These are phyloP conservation scores for Tagetes erecta DNA, from an alignment of 129 eudicot genomes.

Conservation along the genomic window DNA sequence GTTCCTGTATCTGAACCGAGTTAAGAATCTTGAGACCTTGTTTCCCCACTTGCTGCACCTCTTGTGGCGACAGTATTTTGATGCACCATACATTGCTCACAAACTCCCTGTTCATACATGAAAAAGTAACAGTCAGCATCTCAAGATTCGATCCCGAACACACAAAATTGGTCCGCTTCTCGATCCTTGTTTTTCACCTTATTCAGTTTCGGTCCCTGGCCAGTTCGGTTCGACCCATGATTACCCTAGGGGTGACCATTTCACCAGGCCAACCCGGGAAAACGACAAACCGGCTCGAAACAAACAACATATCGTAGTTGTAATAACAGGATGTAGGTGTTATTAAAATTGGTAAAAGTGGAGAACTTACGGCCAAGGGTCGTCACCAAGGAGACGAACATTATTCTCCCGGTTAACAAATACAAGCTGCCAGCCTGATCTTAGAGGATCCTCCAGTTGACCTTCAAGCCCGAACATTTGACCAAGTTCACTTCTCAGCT, in stretches of 20 bases:
- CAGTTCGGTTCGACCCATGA: too few species aligned
- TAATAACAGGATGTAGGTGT: not conserved
- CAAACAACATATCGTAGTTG: not conserved
- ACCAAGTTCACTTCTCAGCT: slow-evolving; percentile 83
- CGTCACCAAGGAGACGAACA: slow-evolving; percentile 89
- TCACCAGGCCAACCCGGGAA: too few species aligned
- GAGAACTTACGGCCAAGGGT: slow-evolving; percentile 88
- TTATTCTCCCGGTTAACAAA: slow-evolving; percentile 86
- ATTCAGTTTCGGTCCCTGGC: too few species aligned
- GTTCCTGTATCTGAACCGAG: slow-evolving; percentile 48
- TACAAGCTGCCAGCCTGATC: slow-evolving; percentile 99
- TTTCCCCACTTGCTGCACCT: slow-evolving; percentile 91
- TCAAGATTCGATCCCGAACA: too few species aligned
- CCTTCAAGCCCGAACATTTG: slow-evolving; percentile 93
- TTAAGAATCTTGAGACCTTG: slow-evolving; percentile 67
- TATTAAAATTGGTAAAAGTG: not conserved
- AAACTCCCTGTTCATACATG: slow-evolving; percentile 61
- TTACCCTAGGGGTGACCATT: too few species aligned
- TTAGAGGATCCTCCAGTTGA: slow-evolving; percentile 84
- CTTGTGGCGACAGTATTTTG: slow-evolving; percentile 81
- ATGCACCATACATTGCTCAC: slow-evolving; percentile 81
- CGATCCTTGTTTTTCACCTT: too few species aligned
- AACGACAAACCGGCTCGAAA: too few species aligned
- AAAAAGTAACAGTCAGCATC: too few species aligned
- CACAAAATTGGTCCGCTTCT: too few species aligned